Evolutionary conservation across 2,329 filamentous ascomycete species (phyloP).

Genomic region (Tolypocladium ovalisporum): DNA sequence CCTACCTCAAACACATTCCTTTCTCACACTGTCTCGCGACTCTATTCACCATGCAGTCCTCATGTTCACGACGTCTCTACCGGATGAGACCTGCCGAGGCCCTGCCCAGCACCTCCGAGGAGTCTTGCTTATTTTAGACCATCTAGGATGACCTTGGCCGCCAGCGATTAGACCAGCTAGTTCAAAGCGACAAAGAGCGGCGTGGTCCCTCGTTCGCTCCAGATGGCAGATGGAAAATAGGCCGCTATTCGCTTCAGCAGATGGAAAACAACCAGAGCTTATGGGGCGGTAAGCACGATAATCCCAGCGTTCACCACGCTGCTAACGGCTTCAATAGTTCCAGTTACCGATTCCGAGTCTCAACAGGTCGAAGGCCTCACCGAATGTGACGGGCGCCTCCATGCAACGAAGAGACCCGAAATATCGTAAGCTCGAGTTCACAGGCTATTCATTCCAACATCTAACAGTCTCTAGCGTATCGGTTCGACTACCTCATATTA

Average conservation of each 20-base stretch:
- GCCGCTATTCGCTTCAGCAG: conserved; percentile 5
- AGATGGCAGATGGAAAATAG: neutral
- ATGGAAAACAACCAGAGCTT: conserved; percentile 5
- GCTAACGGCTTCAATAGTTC: conserved; percentile 4
- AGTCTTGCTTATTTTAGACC: neutral
- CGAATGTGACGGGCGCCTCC: conserved; percentile 10
- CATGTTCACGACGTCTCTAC: neutral
- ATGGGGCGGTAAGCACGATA: conserved; percentile 8
- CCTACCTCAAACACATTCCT: too few species aligned
- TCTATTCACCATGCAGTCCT: too few species aligned
- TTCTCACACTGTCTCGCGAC: too few species aligned
- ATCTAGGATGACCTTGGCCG: conserved; percentile 12
- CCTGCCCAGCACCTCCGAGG: neutral
- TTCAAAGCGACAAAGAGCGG: conserved; percentile 6
- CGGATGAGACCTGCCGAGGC: too few species aligned
- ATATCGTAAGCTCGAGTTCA: neutral
- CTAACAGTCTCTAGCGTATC: conserved; percentile 5
- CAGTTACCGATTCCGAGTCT: conserved; percentile 11
- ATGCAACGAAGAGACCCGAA: conserved; percentile 7
- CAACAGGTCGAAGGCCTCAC: conserved; percentile 11
- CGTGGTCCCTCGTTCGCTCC: conserved; percentile 9
- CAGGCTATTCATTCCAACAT: neutral
- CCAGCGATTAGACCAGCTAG: conserved; percentile 11
- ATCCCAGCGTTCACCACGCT: too few species aligned
- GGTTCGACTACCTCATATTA: too few species aligned